Conservation (phyloP, 1,284 basidiomycete species). For the Rhodotorula sp. region DNA sequence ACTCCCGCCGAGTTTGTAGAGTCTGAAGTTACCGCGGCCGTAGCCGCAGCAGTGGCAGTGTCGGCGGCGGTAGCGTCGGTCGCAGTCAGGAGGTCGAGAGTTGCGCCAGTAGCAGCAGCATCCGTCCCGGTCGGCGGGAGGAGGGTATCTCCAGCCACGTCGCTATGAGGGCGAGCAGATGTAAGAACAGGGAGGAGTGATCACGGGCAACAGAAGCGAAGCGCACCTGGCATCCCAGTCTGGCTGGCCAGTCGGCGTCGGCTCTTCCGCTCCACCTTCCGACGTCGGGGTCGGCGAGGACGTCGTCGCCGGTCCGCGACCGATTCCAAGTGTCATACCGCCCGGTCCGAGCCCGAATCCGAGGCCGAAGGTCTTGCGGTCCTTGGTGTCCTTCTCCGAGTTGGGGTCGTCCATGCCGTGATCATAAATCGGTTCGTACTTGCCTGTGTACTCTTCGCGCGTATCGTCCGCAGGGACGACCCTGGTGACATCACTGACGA, state of each 20-base stretch:
- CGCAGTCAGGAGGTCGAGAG: neutral
- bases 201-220: no score
- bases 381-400: neutral
- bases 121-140: no score
- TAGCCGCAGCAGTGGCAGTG: neutral
- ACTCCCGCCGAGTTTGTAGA: neutral
- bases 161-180: no score
- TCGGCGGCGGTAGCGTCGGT: neutral
- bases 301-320: no score
- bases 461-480: neutral
- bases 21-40: neutral
- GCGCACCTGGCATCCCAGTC: neutral
- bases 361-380: neutral
- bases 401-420: conserved; percentile 1
- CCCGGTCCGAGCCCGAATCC: neutral
- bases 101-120: neutral
- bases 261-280: neutral
- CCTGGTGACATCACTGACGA: conserved; percentile 4
- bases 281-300: neutral
- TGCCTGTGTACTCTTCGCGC: neutral
- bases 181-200: no score
- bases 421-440: neutral
- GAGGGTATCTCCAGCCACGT: no score
- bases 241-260: neutral
- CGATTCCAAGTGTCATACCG: neutral